Conservation (phyloP, 2,329 filamentous ascomycete genomes). For the Fusarium staphyleae region DNA sequence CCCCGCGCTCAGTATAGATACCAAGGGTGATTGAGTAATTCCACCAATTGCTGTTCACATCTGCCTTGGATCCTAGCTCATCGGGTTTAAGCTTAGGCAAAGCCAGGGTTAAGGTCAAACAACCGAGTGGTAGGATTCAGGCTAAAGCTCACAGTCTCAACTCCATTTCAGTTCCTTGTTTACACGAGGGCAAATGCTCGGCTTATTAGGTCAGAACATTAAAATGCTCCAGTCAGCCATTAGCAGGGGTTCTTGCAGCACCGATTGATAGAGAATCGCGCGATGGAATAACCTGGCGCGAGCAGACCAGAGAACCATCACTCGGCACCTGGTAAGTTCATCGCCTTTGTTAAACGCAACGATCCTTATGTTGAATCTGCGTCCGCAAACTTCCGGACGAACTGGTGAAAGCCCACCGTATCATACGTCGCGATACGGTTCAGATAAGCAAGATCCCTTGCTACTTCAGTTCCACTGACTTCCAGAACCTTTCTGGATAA, state of each 20-base stretch:
- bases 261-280: conserved; percentile 4
- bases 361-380: too few relatives aligned
- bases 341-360: too few relatives aligned
- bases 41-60: not conserved
- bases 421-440: conserved; percentile 8
- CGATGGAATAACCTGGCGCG: not conserved
- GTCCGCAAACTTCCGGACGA: conserved; percentile 1
- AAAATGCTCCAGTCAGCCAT: too few relatives aligned
- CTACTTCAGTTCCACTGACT: not conserved
- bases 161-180: not conserved
- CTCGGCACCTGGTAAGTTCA: too few relatives aligned
- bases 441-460: conserved; percentile 5
- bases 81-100: not conserved
- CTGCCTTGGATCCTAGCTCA: not conserved
- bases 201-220: not conserved
- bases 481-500: conserved; percentile 12
- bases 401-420: conserved; percentile 12
- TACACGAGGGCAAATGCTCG: not conserved
- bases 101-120: not conserved
- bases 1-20: conserved; percentile 4
- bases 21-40: not conserved
- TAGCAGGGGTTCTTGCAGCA: too few relatives aligned
- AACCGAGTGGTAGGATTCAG: conserved; percentile 3
- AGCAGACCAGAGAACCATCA: too few relatives aligned
- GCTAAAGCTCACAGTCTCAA: not conserved